Base-by-base conservation (phyloP, 495 filamentous ascomycete genomes). In the Aspergillus homomorphus region DNA sequence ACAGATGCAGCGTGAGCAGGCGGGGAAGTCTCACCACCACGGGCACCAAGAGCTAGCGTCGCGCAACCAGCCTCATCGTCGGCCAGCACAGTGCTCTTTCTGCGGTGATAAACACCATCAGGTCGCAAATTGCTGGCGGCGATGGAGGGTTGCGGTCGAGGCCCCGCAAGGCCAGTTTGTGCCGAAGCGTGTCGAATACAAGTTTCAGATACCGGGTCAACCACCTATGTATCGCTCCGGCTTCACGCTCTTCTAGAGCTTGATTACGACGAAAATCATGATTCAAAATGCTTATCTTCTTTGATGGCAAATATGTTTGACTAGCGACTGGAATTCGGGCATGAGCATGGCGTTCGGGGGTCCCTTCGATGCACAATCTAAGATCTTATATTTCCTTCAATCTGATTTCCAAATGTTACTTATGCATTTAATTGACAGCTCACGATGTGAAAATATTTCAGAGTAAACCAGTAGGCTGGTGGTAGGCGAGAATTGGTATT, bases 1-100 rank as follows among this genome's bases (percentile, higher is more conserved):
- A 5, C 66, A 71, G 51, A 71, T 71, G 69, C 65, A 61, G 14
- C 61, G 58, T 28, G 67, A 71, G 43, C 53, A 68, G 26, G 66
- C 67, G 45, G 51, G 56, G 19, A 38, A 38, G 33, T 38, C 33
- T 9, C 33, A 38, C 33, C 2, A 12, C 33, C 4, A 12, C 44
- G n/a, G n/a, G n/a, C 62, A 71, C 42, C 66, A 66, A 12, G 64
- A 62, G 19, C 59, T 53, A 24, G 54, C 51, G 38, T 43, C 50
- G 16, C 48, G 14, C 20, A 33, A 26, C 30, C 61, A 54, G 5
- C 53, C 57, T 16, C 52, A 57, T 20, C 21, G 41, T 51, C 49
- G 42, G 18, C 41, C 59, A 22, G 20, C 23, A 8, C 22, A 21
- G 21, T 70, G 69, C 48, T 56, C 56, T 16, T 68, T 65, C 38